Evolutionary conservation across 2,329 filamentous ascomycete species (phyloP).

Genomic region (Botrytis fragariae): DNA sequence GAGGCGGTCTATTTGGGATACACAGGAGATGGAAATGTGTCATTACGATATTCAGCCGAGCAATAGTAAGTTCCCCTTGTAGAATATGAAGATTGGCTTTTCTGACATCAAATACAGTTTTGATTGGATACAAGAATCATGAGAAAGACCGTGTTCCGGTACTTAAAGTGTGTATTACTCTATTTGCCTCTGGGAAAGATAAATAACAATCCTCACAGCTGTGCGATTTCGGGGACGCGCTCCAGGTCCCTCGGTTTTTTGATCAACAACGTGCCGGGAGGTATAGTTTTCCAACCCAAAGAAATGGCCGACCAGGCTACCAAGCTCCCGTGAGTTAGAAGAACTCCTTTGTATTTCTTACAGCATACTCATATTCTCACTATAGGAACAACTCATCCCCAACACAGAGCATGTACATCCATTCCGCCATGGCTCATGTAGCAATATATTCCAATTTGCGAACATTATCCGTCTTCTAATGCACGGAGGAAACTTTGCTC

Average conservation of each 20-base stretch:
- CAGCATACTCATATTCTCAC: background rate
- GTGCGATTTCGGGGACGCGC: slow-evolving; percentile 13
- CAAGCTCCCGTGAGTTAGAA: background rate
- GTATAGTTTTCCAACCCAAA: background rate
- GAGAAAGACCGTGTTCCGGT: background rate
- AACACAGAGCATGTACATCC: background rate
- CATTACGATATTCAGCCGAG: slow-evolving; percentile 12
- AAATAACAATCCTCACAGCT: slow-evolving; percentile 9
- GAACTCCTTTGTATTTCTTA: background rate
- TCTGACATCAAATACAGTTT: background rate
- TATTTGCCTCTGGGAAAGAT: background rate
- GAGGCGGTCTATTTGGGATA: background rate
- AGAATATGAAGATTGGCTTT: background rate
- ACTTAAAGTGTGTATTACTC: slow-evolving; percentile 2
- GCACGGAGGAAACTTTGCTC: background rate
- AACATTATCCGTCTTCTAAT: slow-evolving; percentile 5
- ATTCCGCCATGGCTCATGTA: slow-evolving; percentile 6
- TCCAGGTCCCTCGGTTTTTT: background rate
- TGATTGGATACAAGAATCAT: background rate
- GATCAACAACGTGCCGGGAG: background rate
- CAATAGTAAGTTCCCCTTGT: slow-evolving; percentile 1
- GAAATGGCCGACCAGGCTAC: background rate
- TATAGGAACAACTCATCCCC: background rate
- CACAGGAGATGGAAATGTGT: background rate
- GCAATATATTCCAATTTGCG: slow-evolving; percentile 13